A percentile compares a stretch with the other conserved stretches of the same genome.
Conservation (phyloP, 1,284 basidiomycete genomes). For the Stereum hirsutum region DNA sequence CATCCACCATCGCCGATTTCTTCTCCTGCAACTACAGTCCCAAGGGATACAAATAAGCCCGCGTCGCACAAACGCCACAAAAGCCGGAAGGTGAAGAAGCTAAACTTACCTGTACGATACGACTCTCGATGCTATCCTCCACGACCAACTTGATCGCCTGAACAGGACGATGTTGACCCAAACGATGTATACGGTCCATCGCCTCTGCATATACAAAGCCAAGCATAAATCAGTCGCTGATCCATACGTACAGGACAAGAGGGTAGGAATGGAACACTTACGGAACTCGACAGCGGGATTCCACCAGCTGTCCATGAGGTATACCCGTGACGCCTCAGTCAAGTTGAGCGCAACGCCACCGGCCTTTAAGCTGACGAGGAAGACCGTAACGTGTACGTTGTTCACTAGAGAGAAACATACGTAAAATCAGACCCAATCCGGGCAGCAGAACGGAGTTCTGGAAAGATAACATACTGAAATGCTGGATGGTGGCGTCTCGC, state of each 20-base stretch:
- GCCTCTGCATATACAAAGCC: constrained; percentile 54
- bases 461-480: constrained; percentile 67
- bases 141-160: constrained; percentile 91
- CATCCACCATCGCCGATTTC: constrained; percentile 81
- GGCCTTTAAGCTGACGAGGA: constrained; percentile 93
- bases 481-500: constrained; percentile 88
- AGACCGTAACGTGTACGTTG: constrained; percentile 91
- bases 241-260: too few species aligned
- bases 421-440: background rate
- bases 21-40: constrained; percentile 82
- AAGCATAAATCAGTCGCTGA: background rate
- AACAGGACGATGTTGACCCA: constrained; percentile 89
- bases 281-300: constrained; percentile 81
- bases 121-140: constrained; percentile 94
- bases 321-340: constrained; percentile 91
- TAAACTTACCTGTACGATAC: constrained; percentile 64
- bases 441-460: background rate
- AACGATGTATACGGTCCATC: constrained; percentile 92
- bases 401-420: constrained; percentile 49
- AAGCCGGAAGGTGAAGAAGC: background rate
- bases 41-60: constrained; percentile 3
- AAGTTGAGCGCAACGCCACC: constrained; percentile 93
- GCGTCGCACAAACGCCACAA: background rate
- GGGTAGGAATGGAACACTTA: constrained; percentile 26
- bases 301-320: constrained; percentile 90